Evolutionary conservation across 176 grass and related monocot genomes (phyloP).

Genomic region (Pontederia paniculata): DNA sequence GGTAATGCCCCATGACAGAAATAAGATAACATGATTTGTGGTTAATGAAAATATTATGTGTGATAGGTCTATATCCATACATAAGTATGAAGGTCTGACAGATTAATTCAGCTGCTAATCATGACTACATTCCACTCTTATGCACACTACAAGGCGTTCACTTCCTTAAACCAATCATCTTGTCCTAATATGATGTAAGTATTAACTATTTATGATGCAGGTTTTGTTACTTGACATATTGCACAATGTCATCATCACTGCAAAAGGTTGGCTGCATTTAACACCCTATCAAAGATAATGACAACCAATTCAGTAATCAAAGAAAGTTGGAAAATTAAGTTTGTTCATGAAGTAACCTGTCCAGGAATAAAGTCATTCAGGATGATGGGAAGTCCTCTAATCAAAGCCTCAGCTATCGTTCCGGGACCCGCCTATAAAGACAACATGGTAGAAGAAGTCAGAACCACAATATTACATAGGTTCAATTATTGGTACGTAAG

Average conservation of each 20-base stretch:
- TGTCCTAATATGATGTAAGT: too few relatives aligned
- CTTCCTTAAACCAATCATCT: too few relatives aligned
- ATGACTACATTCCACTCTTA: too few relatives aligned
- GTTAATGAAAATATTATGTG: neutral
- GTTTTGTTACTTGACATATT: too few relatives aligned
- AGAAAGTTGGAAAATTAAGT: neutral
- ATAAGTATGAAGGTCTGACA: too few relatives aligned
- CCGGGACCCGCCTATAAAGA: slow-evolving; percentile 76
- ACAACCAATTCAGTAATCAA: neutral
- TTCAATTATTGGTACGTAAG: neutral
- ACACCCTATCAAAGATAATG: neutral
- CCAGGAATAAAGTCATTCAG: slow-evolving; percentile 99
- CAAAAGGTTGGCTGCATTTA: neutral
- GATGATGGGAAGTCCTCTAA: slow-evolving; percentile 96
- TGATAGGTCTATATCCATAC: neutral
- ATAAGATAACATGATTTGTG: neutral
- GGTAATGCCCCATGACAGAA: neutral
- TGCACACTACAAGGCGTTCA: too few relatives aligned
- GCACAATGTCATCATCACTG: neutral
- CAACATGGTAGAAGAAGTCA: neutral
- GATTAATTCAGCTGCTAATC: too few relatives aligned
- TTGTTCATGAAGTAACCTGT: slow-evolving; percentile 48
- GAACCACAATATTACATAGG: neutral
- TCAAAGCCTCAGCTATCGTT: slow-evolving; percentile 97
- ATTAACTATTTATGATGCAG: too few relatives aligned